Conservation (phyloP, 352 stramenopile genomes). For the Pythium brachiatum region DNA sequence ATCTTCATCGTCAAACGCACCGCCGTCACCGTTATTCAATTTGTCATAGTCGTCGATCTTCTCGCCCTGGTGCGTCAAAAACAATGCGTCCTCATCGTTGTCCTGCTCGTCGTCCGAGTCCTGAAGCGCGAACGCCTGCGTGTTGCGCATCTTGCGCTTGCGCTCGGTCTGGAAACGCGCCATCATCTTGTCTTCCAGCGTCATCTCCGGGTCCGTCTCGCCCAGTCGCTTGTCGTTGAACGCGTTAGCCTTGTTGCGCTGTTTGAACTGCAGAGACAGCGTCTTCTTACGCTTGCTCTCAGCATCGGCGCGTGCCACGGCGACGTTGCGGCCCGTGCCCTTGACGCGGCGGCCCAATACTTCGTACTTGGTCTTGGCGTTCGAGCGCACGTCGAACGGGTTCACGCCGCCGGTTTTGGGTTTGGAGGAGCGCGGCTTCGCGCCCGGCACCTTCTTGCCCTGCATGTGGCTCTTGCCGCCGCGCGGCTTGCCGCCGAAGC, state of each 20-base stretch:
- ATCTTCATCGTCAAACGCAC: constrained; percentile 46
- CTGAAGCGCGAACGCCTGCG: constrained; percentile 66
- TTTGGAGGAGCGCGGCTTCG: constrained; percentile 22
- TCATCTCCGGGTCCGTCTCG: constrained; percentile 80
- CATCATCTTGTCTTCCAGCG: constrained; percentile 93
- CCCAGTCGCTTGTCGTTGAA: constrained; percentile 87
- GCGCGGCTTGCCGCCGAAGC: not conserved
- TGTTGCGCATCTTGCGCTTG: constrained; percentile 83
- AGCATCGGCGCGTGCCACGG: constrained; percentile 72
- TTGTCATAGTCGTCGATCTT: constrained; percentile 81
- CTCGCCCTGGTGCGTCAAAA: constrained; percentile 71
- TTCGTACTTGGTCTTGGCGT: constrained; percentile 87
- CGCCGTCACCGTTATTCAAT: constrained; percentile 40
- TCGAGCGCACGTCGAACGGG: constrained; percentile 89
- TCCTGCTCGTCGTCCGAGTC: constrained; percentile 77
- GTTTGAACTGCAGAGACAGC: constrained; percentile 75
- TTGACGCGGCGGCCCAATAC: constrained; percentile 89
- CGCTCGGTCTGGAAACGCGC: constrained; percentile 86
- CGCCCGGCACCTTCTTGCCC: constrained; percentile 16
- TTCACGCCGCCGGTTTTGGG: constrained; percentile 47
- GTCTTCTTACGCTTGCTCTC: constrained; percentile 86
- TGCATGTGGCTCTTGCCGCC: constrained; percentile 15
- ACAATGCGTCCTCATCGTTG: constrained; percentile 59
- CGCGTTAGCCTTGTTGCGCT: constrained; percentile 86
- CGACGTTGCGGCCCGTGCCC: constrained; percentile 87